Evolutionary conservation across 129 eudicot species (phyloP), one percentile per base, ranked within the genome.

Genomic region (Mikania micrantha): DNA sequence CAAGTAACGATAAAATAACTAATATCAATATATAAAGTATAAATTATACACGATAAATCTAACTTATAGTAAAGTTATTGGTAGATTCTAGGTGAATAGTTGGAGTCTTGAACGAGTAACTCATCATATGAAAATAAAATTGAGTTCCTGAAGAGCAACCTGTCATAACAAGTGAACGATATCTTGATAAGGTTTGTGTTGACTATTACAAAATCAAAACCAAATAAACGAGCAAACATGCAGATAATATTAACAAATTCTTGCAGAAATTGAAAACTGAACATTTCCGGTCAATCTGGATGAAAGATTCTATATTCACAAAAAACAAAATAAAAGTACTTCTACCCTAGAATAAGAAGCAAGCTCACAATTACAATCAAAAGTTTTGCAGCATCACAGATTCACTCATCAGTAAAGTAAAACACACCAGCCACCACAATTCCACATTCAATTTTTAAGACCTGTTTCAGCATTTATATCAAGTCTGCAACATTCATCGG

Each of bases 401-500:
- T 36, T 28, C 68, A 66, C 59, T 75, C 74, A 4, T 32, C 39
- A 5, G 36, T 57, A 32, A 60, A 76, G 62, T 53, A 65, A 49
- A 73, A 50, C 41, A 31, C 28, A 44, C 48, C 57, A 60, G 44
- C 40, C 31, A 29, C 24, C 58, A 24, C 24, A 54, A 71, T 64
- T 42, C 41, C 8, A 17, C 25, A 13, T 29, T 20, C 41, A 11
- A 20, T 20, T 27, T 31, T 49, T 29, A 1, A 17, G 12, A 29
- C 62, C 32, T 58, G 42, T 40, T 15, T 44, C 27, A 3, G 53
- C 13, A n/a, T 29, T 73, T 70, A 92, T 66, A 92, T 92, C 71
- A 92, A 74, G 68, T 92, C 98, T 6, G 95, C 96, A 66, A 92
- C 95, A 54, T 92, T 92, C 98, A 92, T 85, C 4, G 98, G 98